phyloP scores from a whole-genome alignment of 352 stramenopile genomes.

The Stramenopiles sp. region DNA sequence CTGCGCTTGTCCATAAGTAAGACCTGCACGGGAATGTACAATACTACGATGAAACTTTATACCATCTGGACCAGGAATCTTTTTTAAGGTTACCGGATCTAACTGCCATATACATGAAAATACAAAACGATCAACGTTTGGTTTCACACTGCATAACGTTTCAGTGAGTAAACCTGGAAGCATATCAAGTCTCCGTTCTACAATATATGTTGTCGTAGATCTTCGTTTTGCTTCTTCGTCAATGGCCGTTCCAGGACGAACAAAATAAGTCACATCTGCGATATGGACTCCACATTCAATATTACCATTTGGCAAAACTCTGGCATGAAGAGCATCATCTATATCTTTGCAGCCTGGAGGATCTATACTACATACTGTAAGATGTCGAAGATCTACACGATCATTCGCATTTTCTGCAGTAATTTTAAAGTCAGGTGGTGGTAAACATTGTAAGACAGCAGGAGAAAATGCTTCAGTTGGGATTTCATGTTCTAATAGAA shows the following conservation, averaged over 20 bases:
- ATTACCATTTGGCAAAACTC: slow-evolving; percentile 52
- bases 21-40: slow-evolving; percentile 66
- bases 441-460: slow-evolving; percentile 51
- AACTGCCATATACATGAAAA: slow-evolving; percentile 30
- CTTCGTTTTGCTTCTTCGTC: slow-evolving; percentile 61
- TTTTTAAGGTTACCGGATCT: no score
- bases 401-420: slow-evolving; percentile 39
- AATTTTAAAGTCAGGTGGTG: slow-evolving; percentile 65
- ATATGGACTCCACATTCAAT: slow-evolving; percentile 84
- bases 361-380: slow-evolving; percentile 56
- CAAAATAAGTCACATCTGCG: slow-evolving; percentile 93
- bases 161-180: slow-evolving; percentile 75
- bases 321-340: slow-evolving; percentile 83
- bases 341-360: slow-evolving; percentile 77
- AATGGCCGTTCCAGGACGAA: slow-evolving; percentile 50
- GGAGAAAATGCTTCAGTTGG: slow-evolving; percentile 41
- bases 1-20: slow-evolving; percentile 90
- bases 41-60: slow-evolving; percentile 87
- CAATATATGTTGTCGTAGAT: slow-evolving; percentile 19
- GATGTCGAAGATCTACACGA: slow-evolving; percentile 45
- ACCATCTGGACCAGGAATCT: slow-evolving; percentile 1
- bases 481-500: slow-evolving; percentile 87
- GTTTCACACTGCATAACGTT: slow-evolving; percentile 73
- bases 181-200: slow-evolving; percentile 82
- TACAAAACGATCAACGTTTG: slow-evolving; percentile 35